Conservation (phyloP, 2,329 filamentous ascomycete species). For the Epichloe brachyelytri region DNA sequence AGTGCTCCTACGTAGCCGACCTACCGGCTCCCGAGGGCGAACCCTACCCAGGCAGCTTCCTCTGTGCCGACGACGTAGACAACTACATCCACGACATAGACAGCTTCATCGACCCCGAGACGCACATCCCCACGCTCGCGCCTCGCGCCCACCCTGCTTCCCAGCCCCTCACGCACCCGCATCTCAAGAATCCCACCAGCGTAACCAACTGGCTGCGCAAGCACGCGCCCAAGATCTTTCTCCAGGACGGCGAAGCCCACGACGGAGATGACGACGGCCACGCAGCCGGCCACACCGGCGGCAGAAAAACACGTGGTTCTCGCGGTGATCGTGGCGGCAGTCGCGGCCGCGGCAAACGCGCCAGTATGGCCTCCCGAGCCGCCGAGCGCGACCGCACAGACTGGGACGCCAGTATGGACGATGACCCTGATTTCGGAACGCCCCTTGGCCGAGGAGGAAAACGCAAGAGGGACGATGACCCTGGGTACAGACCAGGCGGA, state of each 20-base stretch:
- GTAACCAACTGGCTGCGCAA: slow-evolving; percentile 93
- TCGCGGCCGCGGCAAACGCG: slow-evolving; percentile 24
- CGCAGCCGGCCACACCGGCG: slow-evolving; percentile 14
- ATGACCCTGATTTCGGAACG: slow-evolving; percentile 21
- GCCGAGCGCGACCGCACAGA: slow-evolving; percentile 14
- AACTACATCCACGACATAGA: slow-evolving; percentile 60
- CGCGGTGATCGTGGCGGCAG: slow-evolving; percentile 19
- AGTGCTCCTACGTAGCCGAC: slow-evolving; percentile 42
- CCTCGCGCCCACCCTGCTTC: slow-evolving; percentile 30
- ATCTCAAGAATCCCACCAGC: slow-evolving; percentile 63
- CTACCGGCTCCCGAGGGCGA: slow-evolving; percentile 37
- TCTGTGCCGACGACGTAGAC: slow-evolving; percentile 58
- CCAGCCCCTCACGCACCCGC: slow-evolving; percentile 25
- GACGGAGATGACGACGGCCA: slow-evolving; percentile 28
- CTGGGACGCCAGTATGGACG: slow-evolving; percentile 27
- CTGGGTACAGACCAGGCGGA: slow-evolving; percentile 45
- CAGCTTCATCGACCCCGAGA: slow-evolving; percentile 29
- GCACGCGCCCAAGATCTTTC: slow-evolving; percentile 71
- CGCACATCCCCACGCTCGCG: slow-evolving; percentile 36
- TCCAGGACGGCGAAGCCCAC: slow-evolving; percentile 51
- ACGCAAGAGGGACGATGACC: slow-evolving; percentile 47
- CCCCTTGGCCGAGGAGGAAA: slow-evolving; percentile 23
- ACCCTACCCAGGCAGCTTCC: slow-evolving; percentile 49
- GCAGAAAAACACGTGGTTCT: slow-evolving; percentile 19
- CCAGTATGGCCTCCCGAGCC: slow-evolving; percentile 11